Percentiles rank a stretch among this genome's conserved stretches.
Evolutionary conservation across 2,329 filamentous ascomycete species (phyloP).

Genomic region (Cercospora zeina): DNA sequence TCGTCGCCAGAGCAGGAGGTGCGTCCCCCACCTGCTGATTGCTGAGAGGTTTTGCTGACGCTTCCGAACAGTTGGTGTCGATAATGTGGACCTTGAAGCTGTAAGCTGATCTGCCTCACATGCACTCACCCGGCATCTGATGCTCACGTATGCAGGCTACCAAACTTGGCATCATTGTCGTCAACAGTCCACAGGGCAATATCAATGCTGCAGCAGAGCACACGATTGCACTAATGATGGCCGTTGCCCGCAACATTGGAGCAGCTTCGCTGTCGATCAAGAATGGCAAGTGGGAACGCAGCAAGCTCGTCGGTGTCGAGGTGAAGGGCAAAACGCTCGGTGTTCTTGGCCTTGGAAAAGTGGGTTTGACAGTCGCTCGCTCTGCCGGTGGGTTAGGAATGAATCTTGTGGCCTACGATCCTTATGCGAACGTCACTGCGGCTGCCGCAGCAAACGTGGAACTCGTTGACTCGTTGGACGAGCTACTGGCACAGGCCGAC

Average conservation of each 20-base stretch:
- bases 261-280: conserved; percentile 70
- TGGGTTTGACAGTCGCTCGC: conserved; percentile 76
- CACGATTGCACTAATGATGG: conserved; percentile 62
- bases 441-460: conserved; percentile 66
- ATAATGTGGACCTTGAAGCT: conserved; percentile 74
- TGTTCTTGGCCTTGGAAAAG: conserved; percentile 33
- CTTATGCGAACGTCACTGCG: conserved; percentile 73
- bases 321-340: conserved; percentile 67
- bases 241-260: conserved; percentile 71
- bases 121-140: too few species aligned
- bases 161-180: conserved; percentile 71
- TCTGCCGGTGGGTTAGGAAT: conserved; percentile 76
- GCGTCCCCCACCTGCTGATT: neutral
- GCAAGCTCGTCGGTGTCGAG: conserved; percentile 72
- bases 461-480: conserved; percentile 37
- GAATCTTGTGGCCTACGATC: conserved; percentile 72
- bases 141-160: conserved; percentile 54
- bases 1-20: conserved; percentile 71
- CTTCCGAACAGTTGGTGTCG: conserved; percentile 63
- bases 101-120: neutral
- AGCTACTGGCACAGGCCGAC: conserved; percentile 66
- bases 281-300: conserved; percentile 69
- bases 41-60: neutral
- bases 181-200: conserved; percentile 78
- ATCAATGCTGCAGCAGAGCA: conserved; percentile 66